These are phyloP conservation scores for Acacia concinna DNA, from an alignment of 331 rosid species.

Conservation along the genomic window DNA sequence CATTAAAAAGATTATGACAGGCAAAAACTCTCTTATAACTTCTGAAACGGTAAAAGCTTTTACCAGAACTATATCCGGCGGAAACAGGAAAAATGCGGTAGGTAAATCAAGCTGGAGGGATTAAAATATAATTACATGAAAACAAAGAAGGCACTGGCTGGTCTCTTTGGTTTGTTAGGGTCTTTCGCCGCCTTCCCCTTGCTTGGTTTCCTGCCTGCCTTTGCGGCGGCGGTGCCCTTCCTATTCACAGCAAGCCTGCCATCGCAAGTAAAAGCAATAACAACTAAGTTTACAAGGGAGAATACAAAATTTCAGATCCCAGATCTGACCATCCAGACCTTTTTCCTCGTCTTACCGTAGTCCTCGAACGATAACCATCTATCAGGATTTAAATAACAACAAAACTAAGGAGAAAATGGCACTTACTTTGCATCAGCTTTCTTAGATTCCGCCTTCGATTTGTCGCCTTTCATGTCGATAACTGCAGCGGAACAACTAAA, in stretches of 20 bases:
- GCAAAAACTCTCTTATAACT: not conserved
- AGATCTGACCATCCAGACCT: not conserved
- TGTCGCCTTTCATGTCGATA: conserved; percentile 66
- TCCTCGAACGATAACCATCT: not conserved
- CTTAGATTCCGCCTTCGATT: conserved; percentile 55
- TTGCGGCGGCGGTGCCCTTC: conserved; percentile 40
- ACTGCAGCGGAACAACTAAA: conserved; percentile 38
- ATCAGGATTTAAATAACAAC: not conserved
- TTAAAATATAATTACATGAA: not conserved
- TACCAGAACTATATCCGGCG: not conserved
- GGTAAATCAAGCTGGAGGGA: not conserved
- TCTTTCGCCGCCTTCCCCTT: conserved; percentile 61
- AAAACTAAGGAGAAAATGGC: not conserved
- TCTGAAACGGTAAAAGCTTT: not conserved
- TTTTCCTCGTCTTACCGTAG: not conserved
- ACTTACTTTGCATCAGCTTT: conserved; percentile 54
- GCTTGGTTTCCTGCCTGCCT: conserved; percentile 30
- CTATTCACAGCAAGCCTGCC: conserved; percentile 62
- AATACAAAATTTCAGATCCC: conserved; percentile 27
- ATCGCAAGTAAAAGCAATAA: not conserved
- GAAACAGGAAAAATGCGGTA: not conserved
- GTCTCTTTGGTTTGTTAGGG: conserved; percentile 69
- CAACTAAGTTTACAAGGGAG: not conserved
- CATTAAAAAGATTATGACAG: not conserved
- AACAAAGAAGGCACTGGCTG: conserved; percentile 14